Percentiles rank a stretch among this genome's conserved stretches.
These are phyloP conservation scores for Backusella morwellensis DNA, from an alignment of 192 early-diverging fungal species.

Conservation along the genomic window DNA sequence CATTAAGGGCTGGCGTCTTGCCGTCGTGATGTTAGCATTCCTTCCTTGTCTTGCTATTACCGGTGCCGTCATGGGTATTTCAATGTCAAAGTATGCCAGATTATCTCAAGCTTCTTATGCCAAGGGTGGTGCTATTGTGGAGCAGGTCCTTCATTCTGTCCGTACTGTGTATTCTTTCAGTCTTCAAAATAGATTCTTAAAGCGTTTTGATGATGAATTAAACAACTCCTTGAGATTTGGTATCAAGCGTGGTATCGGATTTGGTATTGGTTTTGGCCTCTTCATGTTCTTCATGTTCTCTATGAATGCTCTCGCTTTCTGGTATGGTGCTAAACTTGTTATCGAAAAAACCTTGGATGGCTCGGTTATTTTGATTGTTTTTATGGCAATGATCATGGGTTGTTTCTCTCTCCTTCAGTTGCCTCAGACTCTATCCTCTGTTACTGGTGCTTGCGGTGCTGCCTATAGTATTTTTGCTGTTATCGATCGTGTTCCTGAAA, in stretches of 20 bases:
- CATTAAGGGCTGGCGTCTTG: conserved; percentile 69
- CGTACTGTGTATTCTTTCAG: conserved; percentile 86
- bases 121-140: conserved; percentile 76
- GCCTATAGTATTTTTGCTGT: conserved; percentile 73
- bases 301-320: conserved; percentile 77
- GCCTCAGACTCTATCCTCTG: conserved; percentile 63
- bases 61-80: conserved; percentile 10
- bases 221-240: conserved; percentile 58
- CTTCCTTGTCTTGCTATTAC: conserved; percentile 44
- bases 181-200: conserved; percentile 64
- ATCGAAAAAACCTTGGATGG: conserved; percentile 33
- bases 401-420: conserved; percentile 40
- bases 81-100: conserved; percentile 19
- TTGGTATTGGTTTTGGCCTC: conserved; percentile 63
- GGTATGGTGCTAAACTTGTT: conserved; percentile 72
- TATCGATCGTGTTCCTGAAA: conserved; percentile 77
- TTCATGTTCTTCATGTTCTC: conserved; percentile 71
- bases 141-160: conserved; percentile 77
- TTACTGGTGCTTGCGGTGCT: conserved; percentile 74
- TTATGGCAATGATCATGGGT: conserved; percentile 85
- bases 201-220: conserved; percentile 59
- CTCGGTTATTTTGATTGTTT: conserved; percentile 69
- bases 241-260: conserved; percentile 54
- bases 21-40: conserved; percentile 74
- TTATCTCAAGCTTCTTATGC: conserved; percentile 61